Conservation (phyloP, 75 land plant species). For the Adiantum capillusveneris region DNA sequence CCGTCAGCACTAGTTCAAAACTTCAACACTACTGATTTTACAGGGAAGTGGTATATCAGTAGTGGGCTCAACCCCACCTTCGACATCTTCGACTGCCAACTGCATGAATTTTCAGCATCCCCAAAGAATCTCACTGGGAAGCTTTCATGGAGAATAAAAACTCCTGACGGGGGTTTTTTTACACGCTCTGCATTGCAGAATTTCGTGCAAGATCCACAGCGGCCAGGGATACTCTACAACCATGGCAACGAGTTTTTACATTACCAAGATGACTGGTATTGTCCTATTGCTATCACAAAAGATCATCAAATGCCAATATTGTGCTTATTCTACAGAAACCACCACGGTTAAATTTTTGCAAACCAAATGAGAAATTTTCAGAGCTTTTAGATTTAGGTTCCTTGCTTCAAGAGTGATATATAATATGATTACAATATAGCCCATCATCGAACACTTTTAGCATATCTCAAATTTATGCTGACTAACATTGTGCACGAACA, state of each 20-base stretch:
- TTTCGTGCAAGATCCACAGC: conserved; percentile 77
- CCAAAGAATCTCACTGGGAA: conserved; percentile 58
- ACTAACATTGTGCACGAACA: too few relatives aligned
- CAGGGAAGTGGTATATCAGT: conserved; percentile 89
- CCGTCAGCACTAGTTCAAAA: conserved; percentile 57
- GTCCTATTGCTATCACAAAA: background rate
- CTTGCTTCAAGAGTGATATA: too few relatives aligned
- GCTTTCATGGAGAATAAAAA: conserved; percentile 71
- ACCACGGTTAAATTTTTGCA: too few relatives aligned
- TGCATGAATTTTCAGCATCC: conserved; percentile 73
- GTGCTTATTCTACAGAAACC: too few relatives aligned
- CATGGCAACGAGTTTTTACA: conserved; percentile 95
- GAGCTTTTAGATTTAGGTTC: too few relatives aligned
- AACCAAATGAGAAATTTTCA: too few relatives aligned
- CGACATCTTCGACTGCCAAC: conserved; percentile 92
- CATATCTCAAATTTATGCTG: conserved; percentile 4
- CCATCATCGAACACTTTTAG: too few relatives aligned
- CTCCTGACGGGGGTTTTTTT: conserved; percentile 86
- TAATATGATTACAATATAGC: too few relatives aligned
- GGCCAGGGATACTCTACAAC: conserved; percentile 78
- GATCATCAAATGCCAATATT: too few relatives aligned
- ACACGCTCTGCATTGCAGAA: conserved; percentile 78
- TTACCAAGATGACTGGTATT: conserved; percentile 93
- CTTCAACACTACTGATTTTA: conserved; percentile 71
- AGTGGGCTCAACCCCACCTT: conserved; percentile 88